Conservation (phyloP, 2,329 filamentous ascomycete genomes). For the Alternaria burnsii region DNA sequence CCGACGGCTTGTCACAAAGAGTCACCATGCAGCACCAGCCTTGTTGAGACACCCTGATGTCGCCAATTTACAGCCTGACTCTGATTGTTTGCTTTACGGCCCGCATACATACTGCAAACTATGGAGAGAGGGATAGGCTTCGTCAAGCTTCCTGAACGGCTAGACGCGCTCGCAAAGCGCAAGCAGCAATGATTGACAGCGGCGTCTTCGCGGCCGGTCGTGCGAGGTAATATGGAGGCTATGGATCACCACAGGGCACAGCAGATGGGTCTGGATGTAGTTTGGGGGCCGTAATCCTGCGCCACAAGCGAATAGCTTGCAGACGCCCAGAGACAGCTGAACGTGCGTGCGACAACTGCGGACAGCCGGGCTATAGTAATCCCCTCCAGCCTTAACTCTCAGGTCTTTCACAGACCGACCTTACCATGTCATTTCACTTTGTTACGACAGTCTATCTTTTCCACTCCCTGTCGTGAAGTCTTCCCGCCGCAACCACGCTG, state of each 20-base stretch:
- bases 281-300: conserved; percentile 14
- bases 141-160: background rate
- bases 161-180: conserved; percentile 9
- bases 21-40: background rate
- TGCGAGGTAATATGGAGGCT: background rate
- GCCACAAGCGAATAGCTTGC: conserved; percentile 22
- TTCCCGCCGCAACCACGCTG: conserved; percentile 1
- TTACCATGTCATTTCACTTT: background rate
- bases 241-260: conserved; percentile 3
- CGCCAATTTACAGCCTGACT: conserved; percentile 6
- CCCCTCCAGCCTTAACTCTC: conserved; percentile 6
- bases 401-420: background rate
- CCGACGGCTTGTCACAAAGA: conserved; percentile 6
- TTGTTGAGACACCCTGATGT: background rate
- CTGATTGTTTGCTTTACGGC: background rate
- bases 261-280: conserved; percentile 6
- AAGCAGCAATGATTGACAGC: background rate
- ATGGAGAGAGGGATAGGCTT: background rate
- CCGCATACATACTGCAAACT: conserved; percentile 2
- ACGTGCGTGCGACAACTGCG: conserved; percentile 7
- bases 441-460: background rate
- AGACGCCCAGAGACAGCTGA: conserved; percentile 20
- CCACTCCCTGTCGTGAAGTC: background rate
- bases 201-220: background rate
- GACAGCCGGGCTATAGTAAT: conserved; percentile 1